A percentile compares a stretch with the other conserved stretches of the same genome.
Evolutionary conservation across 371 early-diverging fungal species (phyloP).

Genomic region (Circinella umbellata): DNA sequence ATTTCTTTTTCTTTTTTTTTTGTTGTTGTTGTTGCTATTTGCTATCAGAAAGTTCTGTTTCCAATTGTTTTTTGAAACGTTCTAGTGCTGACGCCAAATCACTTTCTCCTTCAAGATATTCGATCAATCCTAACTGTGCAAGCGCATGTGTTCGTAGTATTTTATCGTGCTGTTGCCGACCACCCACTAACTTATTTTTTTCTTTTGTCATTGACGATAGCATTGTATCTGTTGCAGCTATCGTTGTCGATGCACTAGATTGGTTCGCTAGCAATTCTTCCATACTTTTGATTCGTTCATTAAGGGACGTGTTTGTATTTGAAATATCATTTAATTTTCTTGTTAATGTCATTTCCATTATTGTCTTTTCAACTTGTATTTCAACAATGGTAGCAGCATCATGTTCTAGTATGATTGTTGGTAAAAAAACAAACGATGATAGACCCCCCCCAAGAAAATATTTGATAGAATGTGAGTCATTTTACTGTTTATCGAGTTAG

Average conservation of each 20-base stretch:
- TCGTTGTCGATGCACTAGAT: not conserved
- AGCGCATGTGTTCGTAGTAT: constrained; percentile 36
- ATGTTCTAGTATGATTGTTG: not conserved
- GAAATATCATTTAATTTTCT: not conserved
- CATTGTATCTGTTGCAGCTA: constrained; percentile 1
- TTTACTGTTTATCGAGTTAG: too few species aligned
- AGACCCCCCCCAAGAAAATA: too few species aligned
- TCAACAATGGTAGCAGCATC: not conserved
- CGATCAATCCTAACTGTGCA: constrained; percentile 43
- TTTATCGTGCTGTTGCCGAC: constrained; percentile 26
- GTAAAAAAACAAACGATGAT: not conserved
- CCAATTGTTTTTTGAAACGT: constrained; percentile 43
- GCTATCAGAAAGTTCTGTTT: constrained; percentile 18
- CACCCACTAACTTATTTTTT: not conserved
- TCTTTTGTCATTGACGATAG: not conserved
- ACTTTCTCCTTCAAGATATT: constrained; percentile 46
- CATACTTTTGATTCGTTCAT: not conserved
- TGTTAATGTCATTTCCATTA: constrained; percentile 11
- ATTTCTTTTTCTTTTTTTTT: not conserved
- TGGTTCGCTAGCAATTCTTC: not conserved
- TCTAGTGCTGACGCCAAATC: constrained; percentile 36
- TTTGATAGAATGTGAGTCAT: not conserved
- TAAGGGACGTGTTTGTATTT: not conserved
- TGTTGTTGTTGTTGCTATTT: constrained; percentile 2
- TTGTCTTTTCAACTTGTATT: constrained; percentile 11